Evolutionary conservation across 2,329 filamentous ascomycete genomes (phyloP).

Genomic region (Calonectria ilicicola): DNA sequence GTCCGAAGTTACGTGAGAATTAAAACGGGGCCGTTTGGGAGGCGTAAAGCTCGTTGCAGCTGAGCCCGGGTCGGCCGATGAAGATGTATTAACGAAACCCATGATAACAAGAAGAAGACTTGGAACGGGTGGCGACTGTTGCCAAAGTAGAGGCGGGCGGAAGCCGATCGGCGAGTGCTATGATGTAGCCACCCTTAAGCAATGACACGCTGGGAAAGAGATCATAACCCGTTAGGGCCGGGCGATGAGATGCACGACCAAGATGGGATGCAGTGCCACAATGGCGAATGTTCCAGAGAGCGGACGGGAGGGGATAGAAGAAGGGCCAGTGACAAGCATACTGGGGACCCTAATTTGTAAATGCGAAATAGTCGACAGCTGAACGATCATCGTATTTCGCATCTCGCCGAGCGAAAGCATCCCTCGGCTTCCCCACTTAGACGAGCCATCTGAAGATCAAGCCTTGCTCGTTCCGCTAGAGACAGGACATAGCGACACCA

Average conservation of each 20-base stretch:
- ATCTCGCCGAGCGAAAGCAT: conserved; percentile 28
- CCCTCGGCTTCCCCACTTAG: conserved; percentile 30
- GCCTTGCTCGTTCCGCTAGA: conserved; percentile 8
- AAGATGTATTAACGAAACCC: conserved; percentile 34
- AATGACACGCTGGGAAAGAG: conserved; percentile 35
- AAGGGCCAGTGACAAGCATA: conserved; percentile 11
- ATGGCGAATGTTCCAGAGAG: conserved; percentile 3
- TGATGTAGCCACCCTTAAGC: conserved; percentile 42
- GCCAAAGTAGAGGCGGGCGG: not conserved
- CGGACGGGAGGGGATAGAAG: not conserved
- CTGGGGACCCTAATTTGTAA: conserved; percentile 28
- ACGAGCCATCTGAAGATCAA: conserved; percentile 1
- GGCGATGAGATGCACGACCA: conserved; percentile 12
- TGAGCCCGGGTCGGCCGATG: conserved; percentile 33
- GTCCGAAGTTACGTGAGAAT: conserved; percentile 63
- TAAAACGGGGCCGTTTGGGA: conserved; percentile 60
- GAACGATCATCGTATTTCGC: conserved; percentile 30
- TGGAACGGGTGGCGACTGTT: conserved; percentile 10
- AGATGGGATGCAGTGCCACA: conserved; percentile 9
- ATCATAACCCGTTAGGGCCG: conserved; percentile 37
- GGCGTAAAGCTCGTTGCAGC: conserved; percentile 18
- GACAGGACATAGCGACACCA: conserved; percentile 29
- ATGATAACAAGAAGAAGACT: conserved; percentile 27
- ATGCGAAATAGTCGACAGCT: not conserved
- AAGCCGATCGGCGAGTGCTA: conserved; percentile 37